Evolutionary conservation across 169 alveolate species (phyloP), one percentile per base, ranked within the genome.

Genomic region (Plasmodium gonderi): DNA sequence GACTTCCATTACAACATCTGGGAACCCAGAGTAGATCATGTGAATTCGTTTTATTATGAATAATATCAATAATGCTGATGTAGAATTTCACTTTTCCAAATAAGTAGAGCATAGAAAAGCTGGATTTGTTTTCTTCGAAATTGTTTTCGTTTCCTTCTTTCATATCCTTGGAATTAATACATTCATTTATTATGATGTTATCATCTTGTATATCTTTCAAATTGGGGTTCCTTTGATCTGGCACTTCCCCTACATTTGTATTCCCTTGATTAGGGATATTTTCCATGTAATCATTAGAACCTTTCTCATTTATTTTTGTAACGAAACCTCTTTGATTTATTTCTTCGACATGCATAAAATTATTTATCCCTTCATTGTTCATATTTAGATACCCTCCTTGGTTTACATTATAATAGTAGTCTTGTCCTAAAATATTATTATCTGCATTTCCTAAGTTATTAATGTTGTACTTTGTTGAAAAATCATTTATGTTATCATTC

Each of bases 11-110:
- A 45, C 93, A 87, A 33, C 93, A 87, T 65, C 93, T 74, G 79
- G 93, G 93, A 1, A 87, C 93, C 93, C 93, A 87, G 12, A 87
- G 79, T 8, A 87, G 87, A 78, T 87, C 93, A 75, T 87, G 93
- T 31, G 93, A 87, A 26, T 87, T 87, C 0, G 93, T 87, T 60
- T 87, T 87, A 65, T 87, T 60, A 40, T 87, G 93, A 9, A 87
- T 87, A n/a, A 87, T 87, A 31, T 87, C 93, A 8, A 87, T 87
- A 65, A 87, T 87, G 47, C 93, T 87, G 9, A 87, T 87, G 20
- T 87, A 75, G 79, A 87, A 87, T 51, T 87, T 87, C n/a, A 87
- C 93, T 75, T 87, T 87, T 23, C 93, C 93, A 40, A 87, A 87
- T 26, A 87, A 51, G 45, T 87, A 87, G 9, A 87, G 68, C 93